Conservation (phyloP, 805 yeast species). For the Candida xiaguanensis region DNA sequence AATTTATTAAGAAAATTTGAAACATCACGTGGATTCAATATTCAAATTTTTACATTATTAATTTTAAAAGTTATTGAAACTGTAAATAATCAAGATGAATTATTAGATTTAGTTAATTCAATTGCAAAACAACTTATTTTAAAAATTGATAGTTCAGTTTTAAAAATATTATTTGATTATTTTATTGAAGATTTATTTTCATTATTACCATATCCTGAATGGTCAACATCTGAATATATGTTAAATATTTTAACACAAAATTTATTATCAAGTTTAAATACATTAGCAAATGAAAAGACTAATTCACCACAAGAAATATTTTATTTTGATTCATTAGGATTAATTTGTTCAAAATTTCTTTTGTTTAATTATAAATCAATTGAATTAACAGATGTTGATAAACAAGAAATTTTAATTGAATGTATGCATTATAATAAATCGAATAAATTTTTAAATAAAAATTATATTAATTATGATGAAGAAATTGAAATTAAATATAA, state of each 20-base stretch:
- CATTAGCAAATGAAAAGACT: conserved; percentile 25
- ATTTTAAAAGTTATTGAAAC: conserved; percentile 27
- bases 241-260: conserved; percentile 43
- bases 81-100: background rate
- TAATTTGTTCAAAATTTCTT: conserved; percentile 51
- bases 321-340: conserved; percentile 59
- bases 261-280: conserved; percentile 36
- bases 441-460: background rate
- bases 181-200: conserved; percentile 54
- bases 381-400: background rate
- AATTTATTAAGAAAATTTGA: conserved; percentile 39
- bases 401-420: conserved; percentile 2
- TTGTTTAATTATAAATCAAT: conserved; percentile 15
- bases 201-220: conserved; percentile 53
- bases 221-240: conserved; percentile 56
- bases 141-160: background rate
- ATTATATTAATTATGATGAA: background rate
- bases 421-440: background rate
- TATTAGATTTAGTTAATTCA: conserved; percentile 5
- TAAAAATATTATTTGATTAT: conserved; percentile 44
- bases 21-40: conserved; percentile 40
- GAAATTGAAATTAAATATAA: background rate
- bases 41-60: conserved; percentile 48
- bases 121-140: background rate
- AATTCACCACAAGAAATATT: conserved; percentile 37